Conservation (phyloP, 371 early-diverging fungal species). For the Dichotomocladium elegans region DNA sequence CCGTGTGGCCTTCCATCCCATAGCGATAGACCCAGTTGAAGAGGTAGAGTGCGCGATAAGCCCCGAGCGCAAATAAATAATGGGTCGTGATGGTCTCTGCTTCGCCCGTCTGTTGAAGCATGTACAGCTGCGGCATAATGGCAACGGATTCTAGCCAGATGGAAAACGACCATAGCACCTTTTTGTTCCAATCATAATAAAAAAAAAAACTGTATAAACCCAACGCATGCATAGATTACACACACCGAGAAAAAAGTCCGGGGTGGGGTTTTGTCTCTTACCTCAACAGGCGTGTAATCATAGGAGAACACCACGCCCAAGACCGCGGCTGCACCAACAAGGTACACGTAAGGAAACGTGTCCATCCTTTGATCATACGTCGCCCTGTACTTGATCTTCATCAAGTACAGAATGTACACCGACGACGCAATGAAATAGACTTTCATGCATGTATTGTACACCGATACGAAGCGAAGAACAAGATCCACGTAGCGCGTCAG, state of each 20-base stretch:
- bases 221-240: background rate
- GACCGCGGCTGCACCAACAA: conserved; percentile 66
- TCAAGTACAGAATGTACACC: conserved; percentile 87
- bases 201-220: background rate
- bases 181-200: background rate
- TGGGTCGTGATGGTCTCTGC: conserved; percentile 98
- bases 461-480: conserved; percentile 62
- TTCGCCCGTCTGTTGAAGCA: conserved; percentile 95
- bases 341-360: conserved; percentile 85
- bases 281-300: conserved; percentile 68
- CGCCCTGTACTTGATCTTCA: conserved; percentile 81
- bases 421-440: conserved; percentile 88
- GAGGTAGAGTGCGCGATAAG: conserved; percentile 95
- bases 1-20: conserved; percentile 62
- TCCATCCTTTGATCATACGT: conserved; percentile 92
- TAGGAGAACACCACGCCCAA: conserved; percentile 72
- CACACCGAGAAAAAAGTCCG: no score
- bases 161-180: conserved; percentile 93
- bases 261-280: no score
- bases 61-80: conserved; percentile 97
- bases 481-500: conserved; percentile 94
- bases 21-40: conserved; percentile 96
- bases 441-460: conserved; percentile 97
- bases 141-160: conserved; percentile 97
- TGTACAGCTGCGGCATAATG: conserved; percentile 97